Evolutionary conservation across 2,329 filamentous ascomycete genomes (phyloP), one percentile per base, ranked within the genome.

Genomic region (Aspergillus ustus): DNA sequence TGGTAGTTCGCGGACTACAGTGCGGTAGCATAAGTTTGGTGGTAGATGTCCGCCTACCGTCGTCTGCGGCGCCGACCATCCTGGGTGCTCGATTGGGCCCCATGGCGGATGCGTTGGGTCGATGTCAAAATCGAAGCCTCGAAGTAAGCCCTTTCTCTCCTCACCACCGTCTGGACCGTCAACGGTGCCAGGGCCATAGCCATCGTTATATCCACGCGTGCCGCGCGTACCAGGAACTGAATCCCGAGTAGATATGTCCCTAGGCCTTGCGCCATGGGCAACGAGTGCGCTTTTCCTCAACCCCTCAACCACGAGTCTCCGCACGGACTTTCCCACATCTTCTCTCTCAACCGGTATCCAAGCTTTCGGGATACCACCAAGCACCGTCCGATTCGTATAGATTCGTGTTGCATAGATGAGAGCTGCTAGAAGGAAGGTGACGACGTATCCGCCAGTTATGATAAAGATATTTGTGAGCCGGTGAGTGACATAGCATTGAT

Each of bases 291-390:
- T 97, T 68, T 91, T 84, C 63, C 87, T 85, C 57, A 97, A 83
- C 28, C 89, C 86, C 52, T 87, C 86, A 17, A 84, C 84, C 61
- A 99, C 90, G 80, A 96, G 87, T 67, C 87, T 85, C 70, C 91
- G 84, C 44, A 97, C 92, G 59, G 84, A 84, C 67, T 87, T 89
- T 49, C 85, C 86, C 49, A 97, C 86, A 73, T 97, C 93, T 66
- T 90, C 91, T 73, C 92, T 91, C 69, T 95, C 92, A 65, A 97
- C 84, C 0, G 93, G 93, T 17, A 97, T 86, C 85, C 91, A 96
- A 57, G 87, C 82, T 75, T 94, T 95, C 1, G 95, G 95, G 62
- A 99, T 97, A 4, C 87, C 89, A 19, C 89, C 86, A 8, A 98
- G 84, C 8, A 91, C 88, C 50, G 85, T 90, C 64, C 91, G 88